Evolutionary conservation across 2,329 filamentous ascomycete genomes (phyloP), one percentile per base, ranked within the genome.

Genomic region (Aspergillus arachidicola): DNA sequence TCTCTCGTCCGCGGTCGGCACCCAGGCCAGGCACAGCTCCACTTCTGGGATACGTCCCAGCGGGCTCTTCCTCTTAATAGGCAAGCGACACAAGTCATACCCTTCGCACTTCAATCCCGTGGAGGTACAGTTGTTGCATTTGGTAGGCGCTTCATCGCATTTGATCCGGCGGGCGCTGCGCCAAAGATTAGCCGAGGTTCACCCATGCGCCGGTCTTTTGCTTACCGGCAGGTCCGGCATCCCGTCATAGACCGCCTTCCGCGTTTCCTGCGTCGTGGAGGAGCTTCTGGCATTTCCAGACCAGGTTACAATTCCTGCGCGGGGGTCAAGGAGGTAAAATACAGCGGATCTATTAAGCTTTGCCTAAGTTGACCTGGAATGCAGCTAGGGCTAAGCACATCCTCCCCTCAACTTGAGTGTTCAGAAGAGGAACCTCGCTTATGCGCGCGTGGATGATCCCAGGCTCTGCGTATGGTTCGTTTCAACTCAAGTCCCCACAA

Each of bases 171-270:
- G 60, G 21, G 57, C 34, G 21, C 63, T 64, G 46, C 12, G 36
- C 38, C 38, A 30, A 53, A 58, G 41, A 54, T 64, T 48, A 55
- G 63, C 32, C 36, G 21, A 36, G 43, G 36, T 53, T n/a, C 3
- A 61, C 12, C 14, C 46, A 14, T n/a, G 26, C 12, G 28, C 10
- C 14, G 36, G n/a, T 54, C 32, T 19, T 34, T 23, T 21, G 7
- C 60, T 58, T 58, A 60, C 63, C 63, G 63, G 53, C 60, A 63
- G 16, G 57, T 65, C 4, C 63, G 60, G 54, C 60, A 63, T 16
- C 63, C 63, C 14, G 60, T 63, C n/a, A 43, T 45, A 9, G 63
- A 65, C 55, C 64, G 57, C 26, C 21, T 36, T 19, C 6, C 38
- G n/a, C 14, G 46, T 30, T 26, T 58, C 19, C 57, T 26, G 30